Percentiles rank a stretch among this genome's conserved stretches.
phyloP scores from a whole-genome alignment of 2,329 filamentous ascomycete species.

The Periconia sp. region DNA sequence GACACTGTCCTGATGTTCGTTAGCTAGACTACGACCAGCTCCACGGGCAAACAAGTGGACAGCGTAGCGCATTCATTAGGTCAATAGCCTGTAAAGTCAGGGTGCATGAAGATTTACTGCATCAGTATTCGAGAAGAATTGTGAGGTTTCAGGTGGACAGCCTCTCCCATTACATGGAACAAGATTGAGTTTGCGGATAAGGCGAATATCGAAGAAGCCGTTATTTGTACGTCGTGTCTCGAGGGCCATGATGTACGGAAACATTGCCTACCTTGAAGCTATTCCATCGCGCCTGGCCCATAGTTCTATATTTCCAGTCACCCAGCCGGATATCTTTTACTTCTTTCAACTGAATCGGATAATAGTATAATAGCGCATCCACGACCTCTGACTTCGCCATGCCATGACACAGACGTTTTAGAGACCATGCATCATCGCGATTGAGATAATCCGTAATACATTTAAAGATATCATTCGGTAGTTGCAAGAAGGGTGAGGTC shows the following conservation, averaged over 20 bases:
- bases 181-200: too few relatives aligned
- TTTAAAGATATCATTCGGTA: constrained; percentile 45
- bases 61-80: too few relatives aligned
- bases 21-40: too few relatives aligned
- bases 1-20: constrained; percentile 27
- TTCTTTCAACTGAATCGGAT: constrained; percentile 38
- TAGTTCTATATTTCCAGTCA: constrained; percentile 41
- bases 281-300: constrained; percentile 36
- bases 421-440: constrained; percentile 37
- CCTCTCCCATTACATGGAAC: too few relatives aligned
- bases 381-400: constrained; percentile 37
- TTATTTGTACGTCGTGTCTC: too few relatives aligned
- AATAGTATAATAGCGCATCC: constrained; percentile 38
- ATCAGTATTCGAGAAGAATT: too few relatives aligned
- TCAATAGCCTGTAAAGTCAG: too few relatives aligned
- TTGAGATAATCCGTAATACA: constrained; percentile 44
- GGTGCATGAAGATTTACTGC: too few relatives aligned
- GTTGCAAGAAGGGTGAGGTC: constrained; percentile 31
- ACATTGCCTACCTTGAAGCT: constrained; percentile 25
- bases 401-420: constrained; percentile 41
- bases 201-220: too few relatives aligned
- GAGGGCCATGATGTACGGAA: not conserved
- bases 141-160: too few relatives aligned
- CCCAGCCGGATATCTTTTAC: constrained; percentile 37
- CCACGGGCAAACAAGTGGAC: too few relatives aligned